Evolutionary conservation across 805 yeast species (phyloP).

Genomic region (Ogataea nonfermentans): DNA sequence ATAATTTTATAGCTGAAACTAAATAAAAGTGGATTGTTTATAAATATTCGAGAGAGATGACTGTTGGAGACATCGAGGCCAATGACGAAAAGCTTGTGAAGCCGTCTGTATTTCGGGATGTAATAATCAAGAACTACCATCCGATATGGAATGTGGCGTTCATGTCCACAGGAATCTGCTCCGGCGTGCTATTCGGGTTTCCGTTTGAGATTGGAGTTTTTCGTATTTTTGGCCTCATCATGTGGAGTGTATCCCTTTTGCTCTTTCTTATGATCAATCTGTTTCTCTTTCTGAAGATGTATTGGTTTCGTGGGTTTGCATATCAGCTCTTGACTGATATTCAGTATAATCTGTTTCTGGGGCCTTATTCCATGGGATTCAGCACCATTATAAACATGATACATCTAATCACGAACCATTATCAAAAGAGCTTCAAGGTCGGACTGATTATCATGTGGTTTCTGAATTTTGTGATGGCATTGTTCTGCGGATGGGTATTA

Average conservation of each 20-base stretch:
- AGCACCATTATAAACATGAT: constrained; percentile 61
- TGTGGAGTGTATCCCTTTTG: constrained; percentile 53
- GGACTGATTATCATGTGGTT: constrained; percentile 65
- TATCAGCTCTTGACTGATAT: constrained; percentile 38
- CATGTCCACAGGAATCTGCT: constrained; percentile 79
- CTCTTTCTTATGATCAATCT: constrained; percentile 43
- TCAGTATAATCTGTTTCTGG: constrained; percentile 58
- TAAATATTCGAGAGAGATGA: too few species aligned
- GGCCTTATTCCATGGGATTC: constrained; percentile 80
- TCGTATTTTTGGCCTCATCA: constrained; percentile 23
- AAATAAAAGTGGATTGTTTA: too few species aligned
- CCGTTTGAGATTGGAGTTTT: constrained; percentile 39
- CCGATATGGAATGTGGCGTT: constrained; percentile 68
- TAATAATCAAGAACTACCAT: constrained; percentile 31
- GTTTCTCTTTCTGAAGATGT: constrained; percentile 37
- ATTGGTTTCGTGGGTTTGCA: constrained; percentile 26
- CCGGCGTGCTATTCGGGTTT: constrained; percentile 55
- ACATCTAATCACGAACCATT: constrained; percentile 38
- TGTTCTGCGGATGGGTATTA: constrained; percentile 58
- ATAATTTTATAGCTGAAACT: too few species aligned
- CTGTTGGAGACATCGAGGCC: background rate
- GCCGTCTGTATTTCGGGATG: constrained; percentile 10
- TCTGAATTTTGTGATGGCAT: constrained; percentile 53
- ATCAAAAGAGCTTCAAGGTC: constrained; percentile 30
- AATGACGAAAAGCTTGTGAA: background rate